Evolutionary conservation across 2,329 filamentous ascomycete genomes (phyloP).

Genomic region (Venturia carpophila): DNA sequence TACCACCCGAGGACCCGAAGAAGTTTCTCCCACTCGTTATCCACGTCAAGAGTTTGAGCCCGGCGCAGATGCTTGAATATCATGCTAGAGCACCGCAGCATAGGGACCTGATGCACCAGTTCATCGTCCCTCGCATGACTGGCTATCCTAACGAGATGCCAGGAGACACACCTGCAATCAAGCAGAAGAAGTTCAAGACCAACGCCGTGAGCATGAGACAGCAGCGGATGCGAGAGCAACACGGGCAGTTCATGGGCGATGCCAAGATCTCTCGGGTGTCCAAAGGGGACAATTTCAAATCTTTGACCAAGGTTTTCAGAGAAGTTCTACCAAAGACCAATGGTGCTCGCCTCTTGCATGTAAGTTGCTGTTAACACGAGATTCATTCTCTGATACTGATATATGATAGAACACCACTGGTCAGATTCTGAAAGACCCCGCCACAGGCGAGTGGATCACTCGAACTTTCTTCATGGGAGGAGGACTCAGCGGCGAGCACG

Average conservation of each 20-base stretch:
- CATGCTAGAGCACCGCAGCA: slow-evolving; percentile 6
- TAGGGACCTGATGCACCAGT: background rate
- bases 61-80: background rate
- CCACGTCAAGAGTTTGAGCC: background rate
- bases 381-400: background rate
- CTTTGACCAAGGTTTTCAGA: background rate
- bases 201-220: background rate
- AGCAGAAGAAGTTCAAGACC: background rate
- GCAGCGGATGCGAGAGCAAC: background rate
- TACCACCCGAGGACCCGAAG: background rate
- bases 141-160: background rate
- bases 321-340: background rate
- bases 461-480: background rate
- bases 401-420: background rate
- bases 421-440: background rate
- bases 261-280: background rate
- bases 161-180: background rate
- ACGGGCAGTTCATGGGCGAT: slow-evolving; percentile 6
- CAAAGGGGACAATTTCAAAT: background rate
- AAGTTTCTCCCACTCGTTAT: background rate
- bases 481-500: background rate
- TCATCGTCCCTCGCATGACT: background rate
- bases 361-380: background rate
- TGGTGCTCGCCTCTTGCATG: slow-evolving; percentile 3
- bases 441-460: background rate